These are phyloP conservation scores for Mucor plumbeus DNA, from an alignment of 371 early-diverging fungal genomes.

Conservation along the genomic window DNA sequence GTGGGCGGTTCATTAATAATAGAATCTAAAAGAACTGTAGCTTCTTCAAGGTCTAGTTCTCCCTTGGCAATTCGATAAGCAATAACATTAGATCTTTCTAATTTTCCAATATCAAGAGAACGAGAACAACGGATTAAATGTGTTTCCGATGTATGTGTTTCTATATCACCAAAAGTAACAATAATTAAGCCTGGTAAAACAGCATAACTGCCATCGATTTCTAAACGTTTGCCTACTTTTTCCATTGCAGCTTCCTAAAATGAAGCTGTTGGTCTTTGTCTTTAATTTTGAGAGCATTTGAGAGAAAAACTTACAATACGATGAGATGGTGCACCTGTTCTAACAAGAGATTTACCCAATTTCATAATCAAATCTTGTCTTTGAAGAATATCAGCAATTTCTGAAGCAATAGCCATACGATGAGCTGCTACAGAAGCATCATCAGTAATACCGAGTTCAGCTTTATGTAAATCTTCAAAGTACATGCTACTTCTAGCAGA, in stretches of 20 bases:
- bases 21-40: constrained; percentile 59
- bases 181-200: constrained; percentile 72
- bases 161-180: constrained; percentile 73
- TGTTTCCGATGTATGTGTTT: constrained; percentile 77
- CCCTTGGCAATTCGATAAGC: constrained; percentile 56
- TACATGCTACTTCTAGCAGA: constrained; percentile 32
- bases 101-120: constrained; percentile 67
- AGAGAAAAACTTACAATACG: constrained; percentile 58
- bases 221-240: constrained; percentile 59
- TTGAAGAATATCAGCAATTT: constrained; percentile 61
- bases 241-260: constrained; percentile 65
- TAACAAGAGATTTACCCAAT: constrained; percentile 68
- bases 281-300: neutral
- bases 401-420: constrained; percentile 37
- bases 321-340: constrained; percentile 79
- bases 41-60: constrained; percentile 56
- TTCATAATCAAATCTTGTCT: constrained; percentile 73
- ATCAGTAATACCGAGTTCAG: constrained; percentile 31
- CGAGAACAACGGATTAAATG: constrained; percentile 63
- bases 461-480: constrained; percentile 31
- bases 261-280: neutral
- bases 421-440: constrained; percentile 29
- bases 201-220: constrained; percentile 62
- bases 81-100: constrained; percentile 61
- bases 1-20: constrained; percentile 59